Percentiles rank a stretch among this genome's conserved stretches.
phyloP scores from a whole-genome alignment of 345 rosid genomes.

The Sisymbrium altissimum region DNA sequence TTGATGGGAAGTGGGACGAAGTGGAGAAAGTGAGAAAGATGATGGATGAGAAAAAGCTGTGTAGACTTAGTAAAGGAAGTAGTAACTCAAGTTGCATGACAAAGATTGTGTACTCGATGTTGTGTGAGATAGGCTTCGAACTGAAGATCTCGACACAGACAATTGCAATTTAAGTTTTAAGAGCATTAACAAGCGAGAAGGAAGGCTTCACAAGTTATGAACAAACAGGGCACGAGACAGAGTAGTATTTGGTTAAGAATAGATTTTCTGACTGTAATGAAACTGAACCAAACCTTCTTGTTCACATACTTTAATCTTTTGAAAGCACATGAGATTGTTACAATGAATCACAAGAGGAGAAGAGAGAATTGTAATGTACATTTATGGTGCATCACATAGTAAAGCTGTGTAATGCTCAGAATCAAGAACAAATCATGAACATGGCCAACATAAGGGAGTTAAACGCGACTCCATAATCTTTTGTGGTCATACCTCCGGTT shows the following conservation, averaged over 20 bases:
- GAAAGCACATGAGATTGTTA: background rate
- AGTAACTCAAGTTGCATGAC: conserved; percentile 22
- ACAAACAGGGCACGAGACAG: background rate
- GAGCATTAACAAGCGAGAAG: background rate
- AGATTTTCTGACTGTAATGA: background rate
- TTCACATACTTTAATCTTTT: background rate
- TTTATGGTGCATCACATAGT: background rate
- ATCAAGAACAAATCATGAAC: conserved; percentile 1
- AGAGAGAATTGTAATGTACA: background rate
- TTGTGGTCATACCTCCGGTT: background rate
- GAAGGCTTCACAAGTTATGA: background rate
- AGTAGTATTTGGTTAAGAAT: background rate
- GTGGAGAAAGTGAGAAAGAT: conserved; percentile 48
- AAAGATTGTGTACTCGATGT: conserved; percentile 43
- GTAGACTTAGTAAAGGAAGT: conserved; percentile 19
- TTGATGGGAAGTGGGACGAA: conserved; percentile 51
- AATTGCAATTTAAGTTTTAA: background rate
- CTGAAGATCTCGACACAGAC: conserved; percentile 24
- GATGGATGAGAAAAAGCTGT: conserved; percentile 40
- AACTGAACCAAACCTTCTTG: background rate
- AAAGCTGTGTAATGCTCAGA: background rate
- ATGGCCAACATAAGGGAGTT: conserved; percentile 3
- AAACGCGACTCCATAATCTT: background rate
- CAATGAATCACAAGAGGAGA: background rate
- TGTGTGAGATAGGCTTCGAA: conserved; percentile 44